Conservation (phyloP, 2,329 filamentous ascomycete genomes). For the Aspergillus persii region DNA sequence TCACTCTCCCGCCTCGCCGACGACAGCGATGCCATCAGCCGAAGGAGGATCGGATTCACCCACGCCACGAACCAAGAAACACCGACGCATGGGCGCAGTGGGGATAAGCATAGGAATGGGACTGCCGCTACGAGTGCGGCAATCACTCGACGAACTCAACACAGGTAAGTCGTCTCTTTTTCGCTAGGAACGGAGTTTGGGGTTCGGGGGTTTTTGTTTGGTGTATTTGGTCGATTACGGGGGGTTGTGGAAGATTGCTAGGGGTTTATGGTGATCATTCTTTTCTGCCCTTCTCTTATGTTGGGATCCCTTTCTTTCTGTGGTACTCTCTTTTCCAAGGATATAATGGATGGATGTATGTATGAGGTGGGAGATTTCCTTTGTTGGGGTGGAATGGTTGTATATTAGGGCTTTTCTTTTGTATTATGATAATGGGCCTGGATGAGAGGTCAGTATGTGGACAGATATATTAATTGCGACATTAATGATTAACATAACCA, state of each 20-base stretch:
- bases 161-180: constrained; percentile 15
- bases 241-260: constrained; percentile 4
- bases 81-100: background rate
- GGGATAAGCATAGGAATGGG: background rate
- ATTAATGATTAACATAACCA: background rate
- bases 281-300: background rate
- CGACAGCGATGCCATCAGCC: background rate
- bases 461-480: background rate
- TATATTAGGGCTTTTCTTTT: background rate
- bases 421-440: background rate
- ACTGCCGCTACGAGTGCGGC: background rate
- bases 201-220: constrained; percentile 14
- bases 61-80: background rate
- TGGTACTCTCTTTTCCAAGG: no score
- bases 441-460: background rate
- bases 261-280: background rate
- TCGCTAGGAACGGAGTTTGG: constrained; percentile 21
- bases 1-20: no score
- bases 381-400: background rate
- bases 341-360: background rate
- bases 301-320: background rate
- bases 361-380: background rate
- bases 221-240: constrained; percentile 14
- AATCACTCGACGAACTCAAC: background rate
- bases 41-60: no score